Base-by-base conservation (phyloP, 2,329 filamentous ascomycete genomes). In the Nothophaeocryptopus gaeumannii region DNA sequence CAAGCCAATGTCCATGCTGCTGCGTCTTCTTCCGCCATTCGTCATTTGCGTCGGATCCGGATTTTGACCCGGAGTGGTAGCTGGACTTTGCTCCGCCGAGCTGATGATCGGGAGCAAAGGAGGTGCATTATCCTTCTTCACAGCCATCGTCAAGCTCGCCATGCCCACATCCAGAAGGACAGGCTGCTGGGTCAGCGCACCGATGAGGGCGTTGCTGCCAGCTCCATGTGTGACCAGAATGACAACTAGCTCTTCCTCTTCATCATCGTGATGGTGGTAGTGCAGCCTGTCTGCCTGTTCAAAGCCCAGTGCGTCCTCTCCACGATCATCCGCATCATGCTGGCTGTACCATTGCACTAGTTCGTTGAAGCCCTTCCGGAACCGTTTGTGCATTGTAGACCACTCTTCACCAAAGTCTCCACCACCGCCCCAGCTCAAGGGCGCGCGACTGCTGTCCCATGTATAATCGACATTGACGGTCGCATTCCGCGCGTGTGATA, bases 191-290 rank as follows among this genome's bases (percentile, higher is more conserved):
- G 91, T 95, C 57, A 99, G 81, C 20, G 90, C 90, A 10, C 92
- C 90, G 55, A 99, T 91, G 38, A 99, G 72, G 2, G 93, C 93
- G 72, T 99, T 99, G 71, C 92, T 96, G 34, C 93, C 93, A 11
- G 93, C 93, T 16, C 92, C 92, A 65, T 99, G 93, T 0, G 93
- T 96, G 15, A 99, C 87, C 7, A 99, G 73, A 35, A 99, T 78
- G 12, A 99, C 75, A 1, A 97, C 84, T 1, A 90, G 80, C 60
- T 95, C 88, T 1, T 82, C 78, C 15, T 84, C 81, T 11, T 86
- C 81, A 0, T 82, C 78, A 2, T 79, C 76, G 2, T 61, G 53
- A 20, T 60, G 58, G 5, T 63, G 52, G n/a, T 57, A 59, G n/a
- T 72, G 65, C 32, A 69, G 55, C 15, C 54, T 50, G 34, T 58